These are phyloP conservation scores for Tripterygium wilfordii DNA, from an alignment of 177 flowering plant genomes.

Conservation along the genomic window DNA sequence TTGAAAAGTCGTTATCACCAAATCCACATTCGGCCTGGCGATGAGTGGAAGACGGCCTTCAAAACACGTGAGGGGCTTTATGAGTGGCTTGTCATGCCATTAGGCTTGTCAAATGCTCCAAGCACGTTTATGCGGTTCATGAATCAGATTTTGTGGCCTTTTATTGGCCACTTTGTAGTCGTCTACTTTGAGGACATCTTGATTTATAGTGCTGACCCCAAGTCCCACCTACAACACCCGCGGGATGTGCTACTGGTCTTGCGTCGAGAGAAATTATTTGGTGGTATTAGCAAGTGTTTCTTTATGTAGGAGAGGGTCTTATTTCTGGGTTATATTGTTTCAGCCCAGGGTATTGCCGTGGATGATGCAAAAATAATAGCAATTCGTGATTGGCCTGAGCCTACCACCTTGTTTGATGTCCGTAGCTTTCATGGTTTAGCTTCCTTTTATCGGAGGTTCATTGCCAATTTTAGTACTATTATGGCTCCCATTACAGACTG, in stretches of 20 bases:
- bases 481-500: neutral
- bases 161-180: no score
- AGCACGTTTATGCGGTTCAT: no score
- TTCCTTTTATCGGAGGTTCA: neutral
- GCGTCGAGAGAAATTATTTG: neutral
- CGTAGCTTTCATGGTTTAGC: neutral
- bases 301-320: neutral
- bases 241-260: neutral
- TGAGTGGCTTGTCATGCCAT: no score
- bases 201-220: neutral
- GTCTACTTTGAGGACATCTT: neutral
- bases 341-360: neutral
- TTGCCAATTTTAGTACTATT: neutral
- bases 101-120: no score
- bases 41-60: neutral
- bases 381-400: neutral
- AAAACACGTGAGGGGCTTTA: no score
- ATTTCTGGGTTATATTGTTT: neutral
- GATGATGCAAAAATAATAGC: neutral
- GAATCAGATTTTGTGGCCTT: no score
- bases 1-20: no score
- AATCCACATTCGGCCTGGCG: no score
- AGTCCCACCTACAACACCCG: neutral
- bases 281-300: neutral
- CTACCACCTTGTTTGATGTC: neutral